Evolutionary conservation across 805 yeast genomes (phyloP).

Genomic region (Ogataea zsoltii): DNA sequence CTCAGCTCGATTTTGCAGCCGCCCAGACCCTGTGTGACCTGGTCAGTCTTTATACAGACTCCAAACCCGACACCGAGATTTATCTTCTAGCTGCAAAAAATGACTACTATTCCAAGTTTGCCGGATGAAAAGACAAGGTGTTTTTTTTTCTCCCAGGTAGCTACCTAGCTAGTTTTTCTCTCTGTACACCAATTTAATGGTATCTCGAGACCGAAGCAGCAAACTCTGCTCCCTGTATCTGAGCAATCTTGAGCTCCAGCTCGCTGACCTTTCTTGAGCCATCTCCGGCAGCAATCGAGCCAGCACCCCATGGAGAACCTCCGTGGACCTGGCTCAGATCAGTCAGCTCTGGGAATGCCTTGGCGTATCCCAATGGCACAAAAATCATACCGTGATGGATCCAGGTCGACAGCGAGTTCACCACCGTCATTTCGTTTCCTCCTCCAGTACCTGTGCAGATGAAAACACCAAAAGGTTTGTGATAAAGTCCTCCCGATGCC

Average conservation of each 20-base stretch:
- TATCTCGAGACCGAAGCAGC: slow-evolving; percentile 45
- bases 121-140: too few species aligned
- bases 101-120: not conserved
- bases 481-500: slow-evolving; percentile 67
- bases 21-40: not conserved
- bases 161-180: too few species aligned
- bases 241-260: slow-evolving; percentile 65
- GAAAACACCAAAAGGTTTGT: slow-evolving; percentile 74
- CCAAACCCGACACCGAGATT: not conserved
- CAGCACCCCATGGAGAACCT: slow-evolving; percentile 87
- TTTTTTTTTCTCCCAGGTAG: too few species aligned
- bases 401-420: slow-evolving; percentile 56
- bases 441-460: slow-evolving; percentile 72
- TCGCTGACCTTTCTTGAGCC: slow-evolving; percentile 70
- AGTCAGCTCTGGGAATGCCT: slow-evolving; percentile 54
- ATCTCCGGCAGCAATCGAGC: slow-evolving; percentile 71
- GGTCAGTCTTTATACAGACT: not conserved
- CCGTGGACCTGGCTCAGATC: slow-evolving; percentile 72
- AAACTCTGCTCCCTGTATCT: slow-evolving; percentile 67
- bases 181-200: not conserved
- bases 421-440: slow-evolving; percentile 75
- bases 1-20: not conserved
- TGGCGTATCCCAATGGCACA: slow-evolving; percentile 75
- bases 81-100: not conserved
- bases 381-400: slow-evolving; percentile 77